These are phyloP conservation scores for Talaromyces sp. DNA, from an alignment of 2,329 filamentous ascomycete species.

Conservation along the genomic window DNA sequence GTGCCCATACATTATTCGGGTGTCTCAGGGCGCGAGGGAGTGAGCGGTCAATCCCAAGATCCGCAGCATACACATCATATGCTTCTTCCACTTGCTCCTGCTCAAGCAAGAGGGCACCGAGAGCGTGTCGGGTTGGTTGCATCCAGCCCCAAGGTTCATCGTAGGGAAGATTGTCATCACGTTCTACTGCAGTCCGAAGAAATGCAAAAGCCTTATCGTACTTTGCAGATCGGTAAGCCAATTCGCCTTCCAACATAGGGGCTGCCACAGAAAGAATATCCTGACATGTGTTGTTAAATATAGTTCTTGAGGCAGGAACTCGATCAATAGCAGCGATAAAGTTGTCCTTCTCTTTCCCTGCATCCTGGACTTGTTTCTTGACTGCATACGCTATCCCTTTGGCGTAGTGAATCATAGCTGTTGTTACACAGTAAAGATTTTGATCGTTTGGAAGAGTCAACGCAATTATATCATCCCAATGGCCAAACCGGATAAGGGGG, in stretches of 20 bases:
- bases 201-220: conserved; percentile 62
- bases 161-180: conserved; percentile 67
- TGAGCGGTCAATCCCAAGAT: conserved; percentile 61
- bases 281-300: conserved; percentile 69
- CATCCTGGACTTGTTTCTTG: conserved; percentile 56
- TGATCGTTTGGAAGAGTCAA: conserved; percentile 60
- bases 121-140: conserved; percentile 72
- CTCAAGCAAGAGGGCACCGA: conserved; percentile 70
- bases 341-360: conserved; percentile 52
- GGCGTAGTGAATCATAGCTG: conserved; percentile 69
- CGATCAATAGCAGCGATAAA: conserved; percentile 56
- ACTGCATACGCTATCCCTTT: conserved; percentile 69
- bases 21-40: conserved; percentile 69
- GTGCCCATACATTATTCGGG: conserved; percentile 73
- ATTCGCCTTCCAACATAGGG: conserved; percentile 71
- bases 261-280: conserved; percentile 65
- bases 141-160: conserved; percentile 82
- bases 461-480: conserved; percentile 69
- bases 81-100: conserved; percentile 62
- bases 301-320: conserved; percentile 63
- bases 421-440: conserved; percentile 68
- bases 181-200: conserved; percentile 60
- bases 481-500: conserved; percentile 71
- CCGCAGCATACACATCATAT: conserved; percentile 60
- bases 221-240: conserved; percentile 68